phyloP scores from a whole-genome alignment of 768 basidiomycete species.

The Termitomyces sp. region DNA sequence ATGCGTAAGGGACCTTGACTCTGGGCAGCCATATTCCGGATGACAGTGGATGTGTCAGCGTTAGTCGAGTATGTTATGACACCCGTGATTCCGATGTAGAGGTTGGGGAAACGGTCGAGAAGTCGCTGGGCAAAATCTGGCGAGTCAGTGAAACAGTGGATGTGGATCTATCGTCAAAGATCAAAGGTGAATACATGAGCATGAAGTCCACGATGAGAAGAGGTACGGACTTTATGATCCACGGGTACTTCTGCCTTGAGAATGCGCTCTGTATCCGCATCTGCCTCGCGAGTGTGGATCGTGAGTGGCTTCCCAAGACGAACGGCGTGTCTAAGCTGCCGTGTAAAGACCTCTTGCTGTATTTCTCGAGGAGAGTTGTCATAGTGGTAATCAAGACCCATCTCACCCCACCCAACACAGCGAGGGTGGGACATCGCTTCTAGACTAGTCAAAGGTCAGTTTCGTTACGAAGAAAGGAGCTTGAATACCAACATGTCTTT shows the following conservation, averaged over 20 bases:
- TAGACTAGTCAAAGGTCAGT: conserved; percentile 35
- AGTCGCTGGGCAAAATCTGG: conserved; percentile 70
- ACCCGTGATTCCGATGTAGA: conserved; percentile 82
- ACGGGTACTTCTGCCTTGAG: conserved; percentile 72
- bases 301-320: conserved; percentile 72
- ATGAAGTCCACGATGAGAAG: neutral
- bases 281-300: conserved; percentile 85
- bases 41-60: conserved; percentile 60
- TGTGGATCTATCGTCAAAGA: conserved; percentile 53
- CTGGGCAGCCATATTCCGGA: conserved; percentile 46
- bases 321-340: conserved; percentile 70
- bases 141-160: conserved; percentile 87
- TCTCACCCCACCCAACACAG: conserved; percentile 88
- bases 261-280: conserved; percentile 76
- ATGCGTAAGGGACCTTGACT: conserved; percentile 36
- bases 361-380: conserved; percentile 68
- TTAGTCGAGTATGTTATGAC: conserved; percentile 82
- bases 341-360: conserved; percentile 61
- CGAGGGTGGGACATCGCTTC: conserved; percentile 77
- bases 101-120: conserved; percentile 73
- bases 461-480: neutral
- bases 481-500: conserved; percentile 46
- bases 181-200: neutral
- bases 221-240: conserved; percentile 52
- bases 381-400: conserved; percentile 85